Base-by-base conservation (phyloP, 257 asterid genomes). In the Solanum appendiculatum region DNA sequence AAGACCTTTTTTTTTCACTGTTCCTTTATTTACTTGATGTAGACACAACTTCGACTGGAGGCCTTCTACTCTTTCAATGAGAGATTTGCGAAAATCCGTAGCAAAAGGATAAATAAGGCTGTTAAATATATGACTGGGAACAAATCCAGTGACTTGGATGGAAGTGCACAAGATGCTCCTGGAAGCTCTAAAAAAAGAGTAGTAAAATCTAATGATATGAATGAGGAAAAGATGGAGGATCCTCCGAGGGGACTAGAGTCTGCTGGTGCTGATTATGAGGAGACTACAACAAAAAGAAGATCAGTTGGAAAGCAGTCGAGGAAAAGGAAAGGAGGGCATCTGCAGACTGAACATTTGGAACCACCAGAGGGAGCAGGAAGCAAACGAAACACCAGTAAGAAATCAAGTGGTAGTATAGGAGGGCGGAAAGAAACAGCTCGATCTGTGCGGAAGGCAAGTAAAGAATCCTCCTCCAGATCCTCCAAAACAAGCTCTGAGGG, bases 31-130 rank as follows among this genome's bases (percentile, higher is more conserved):
- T 88, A 86, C 80, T 89, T 90, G 75, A 64, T 91, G 36, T 63
- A 97, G 99, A 95, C 98, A 14, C 99, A 97, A 91, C 90, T 97
- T 94, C 94, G 99, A 84, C 33, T 97, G 94, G 99, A 97, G 92
- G 98, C 99, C 81, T 97, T 95, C 92, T 97, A 97, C 91, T 92
- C 98, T 63, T 97, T 97, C 94, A 95, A 95, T 54, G 99, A 97
- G 88, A 93, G 93, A 88, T 97, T 97, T 94, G 99, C 99, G 1
- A 97, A 97, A 90, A 95, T 97, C 81, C 94, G 98, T 66, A 97
- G 99, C 37, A 95, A 93, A 92, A 95, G 99, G 93, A 93, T 97
- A 83, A 94, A 91, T 82, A 95, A 94, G 81, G 98, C 99, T 31
- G 93, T 97, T 89, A 96, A 94, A 91, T 95, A 94, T 84, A 96